These are phyloP conservation scores for Berberis vulgaris DNA, from an alignment of 164 flowering plant genomes.

Conservation along the genomic window DNA sequence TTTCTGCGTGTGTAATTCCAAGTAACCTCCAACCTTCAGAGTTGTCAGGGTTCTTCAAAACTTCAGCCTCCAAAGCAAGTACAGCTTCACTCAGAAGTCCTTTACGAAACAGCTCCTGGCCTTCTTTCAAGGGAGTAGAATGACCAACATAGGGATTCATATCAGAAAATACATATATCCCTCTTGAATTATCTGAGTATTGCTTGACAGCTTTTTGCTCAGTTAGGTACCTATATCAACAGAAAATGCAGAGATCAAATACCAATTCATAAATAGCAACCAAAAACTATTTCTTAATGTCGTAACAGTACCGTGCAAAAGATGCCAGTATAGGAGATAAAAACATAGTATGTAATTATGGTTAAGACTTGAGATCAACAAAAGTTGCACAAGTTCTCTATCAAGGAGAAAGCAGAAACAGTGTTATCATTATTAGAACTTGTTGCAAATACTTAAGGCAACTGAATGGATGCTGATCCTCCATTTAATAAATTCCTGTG, in stretches of 20 bases:
- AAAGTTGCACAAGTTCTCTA: too few relatives aligned
- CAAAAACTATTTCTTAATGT: not conserved
- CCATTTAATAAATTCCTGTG: too few relatives aligned
- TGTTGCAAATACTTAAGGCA: not conserved
- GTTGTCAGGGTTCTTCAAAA: conserved; percentile 84
- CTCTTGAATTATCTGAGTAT: conserved; percentile 53
- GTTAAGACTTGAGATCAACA: too few relatives aligned
- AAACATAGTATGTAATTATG: too few relatives aligned
- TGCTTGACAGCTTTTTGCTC: conserved; percentile 59
- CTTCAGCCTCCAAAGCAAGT: conserved; percentile 97
- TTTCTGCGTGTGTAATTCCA: conserved; percentile 96
- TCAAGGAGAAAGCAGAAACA: too few relatives aligned
- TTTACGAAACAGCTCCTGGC: conserved; percentile 89
- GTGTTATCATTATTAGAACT: not conserved
- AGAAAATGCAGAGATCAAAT: not conserved
- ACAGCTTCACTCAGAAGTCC: conserved; percentile 98
- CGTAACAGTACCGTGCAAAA: not conserved
- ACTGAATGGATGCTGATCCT: too few relatives aligned
- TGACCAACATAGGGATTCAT: conserved; percentile 98
- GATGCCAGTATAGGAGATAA: not conserved
- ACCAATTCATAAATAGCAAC: not conserved
- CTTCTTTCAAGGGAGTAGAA: conserved; percentile 89
- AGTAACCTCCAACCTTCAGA: conserved; percentile 99
- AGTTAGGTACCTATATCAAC: conserved; percentile 43
- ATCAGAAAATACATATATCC: conserved; percentile 79